Conservation (phyloP, 2,329 filamentous ascomycete species). For the Tolypocladium inflatum region DNA sequence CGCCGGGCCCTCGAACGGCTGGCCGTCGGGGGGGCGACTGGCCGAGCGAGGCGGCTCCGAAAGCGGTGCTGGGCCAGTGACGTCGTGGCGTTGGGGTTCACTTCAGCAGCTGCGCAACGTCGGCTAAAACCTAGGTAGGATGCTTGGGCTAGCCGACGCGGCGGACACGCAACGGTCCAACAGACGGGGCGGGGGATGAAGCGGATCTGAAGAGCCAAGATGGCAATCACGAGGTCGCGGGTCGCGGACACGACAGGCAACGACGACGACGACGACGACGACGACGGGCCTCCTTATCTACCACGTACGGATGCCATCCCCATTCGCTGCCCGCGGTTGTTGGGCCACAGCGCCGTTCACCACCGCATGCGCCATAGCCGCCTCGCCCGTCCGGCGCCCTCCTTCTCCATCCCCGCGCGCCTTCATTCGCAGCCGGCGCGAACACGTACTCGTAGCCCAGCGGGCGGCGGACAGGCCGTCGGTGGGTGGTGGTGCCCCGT, state of each 20-base stretch:
- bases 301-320: not conserved
- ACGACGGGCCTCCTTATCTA: not conserved
- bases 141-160: not conserved
- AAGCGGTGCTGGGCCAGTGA: conserved; percentile 2
- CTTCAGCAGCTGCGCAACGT: not conserved
- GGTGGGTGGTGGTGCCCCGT: not conserved
- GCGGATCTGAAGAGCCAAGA: not conserved
- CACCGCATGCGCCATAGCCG: not conserved
- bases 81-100: conserved; percentile 3
- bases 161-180: not conserved
- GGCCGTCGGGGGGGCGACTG: too few species aligned
- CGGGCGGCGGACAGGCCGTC: not conserved
- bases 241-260: not conserved
- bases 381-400: not conserved
- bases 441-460: not conserved
- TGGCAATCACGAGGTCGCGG: not conserved
- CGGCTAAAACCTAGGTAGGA: not conserved
- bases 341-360: not conserved
- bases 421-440: not conserved
- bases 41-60: not conserved
- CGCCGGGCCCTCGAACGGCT: too few species aligned
- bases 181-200: not conserved
- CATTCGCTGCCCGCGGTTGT: not conserved
- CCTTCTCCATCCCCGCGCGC: not conserved
- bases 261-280: not conserved